Conservation (phyloP, 1,284 basidiomycete species). For the Mycena citricolor region DNA sequence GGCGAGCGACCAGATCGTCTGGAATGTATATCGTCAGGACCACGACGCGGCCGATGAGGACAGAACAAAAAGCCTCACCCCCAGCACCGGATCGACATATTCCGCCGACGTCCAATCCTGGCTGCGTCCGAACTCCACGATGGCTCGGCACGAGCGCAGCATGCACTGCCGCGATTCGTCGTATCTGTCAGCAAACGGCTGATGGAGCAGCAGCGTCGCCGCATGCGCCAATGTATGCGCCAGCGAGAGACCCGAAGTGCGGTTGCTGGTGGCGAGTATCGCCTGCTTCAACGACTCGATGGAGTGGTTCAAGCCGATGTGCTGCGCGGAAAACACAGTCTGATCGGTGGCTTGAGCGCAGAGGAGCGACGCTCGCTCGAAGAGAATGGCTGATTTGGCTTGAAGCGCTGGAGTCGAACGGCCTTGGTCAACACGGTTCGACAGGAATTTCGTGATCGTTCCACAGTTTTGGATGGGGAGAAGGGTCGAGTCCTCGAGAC, state of each 20-base stretch:
- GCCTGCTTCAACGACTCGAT: conserved; percentile 14
- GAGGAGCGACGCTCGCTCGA: conserved; percentile 24
- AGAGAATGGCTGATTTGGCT: conserved; percentile 28
- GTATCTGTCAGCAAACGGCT: conserved; percentile 12
- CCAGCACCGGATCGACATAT: conserved; percentile 26
- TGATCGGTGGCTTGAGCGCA: conserved; percentile 15
- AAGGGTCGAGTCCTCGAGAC: not conserved
- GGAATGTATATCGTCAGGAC: too few species aligned
- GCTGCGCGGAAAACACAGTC: conserved; percentile 4
- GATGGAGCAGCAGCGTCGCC: conserved; percentile 24
- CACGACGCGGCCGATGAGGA: too few species aligned
- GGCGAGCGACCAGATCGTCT: too few species aligned
- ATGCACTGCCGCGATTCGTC: conserved; percentile 9
- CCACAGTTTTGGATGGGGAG: conserved; percentile 8
- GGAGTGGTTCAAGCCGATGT: conserved; percentile 15
- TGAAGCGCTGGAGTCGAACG: conserved; percentile 24
- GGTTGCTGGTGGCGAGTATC: not conserved
- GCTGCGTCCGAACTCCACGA: conserved; percentile 13
- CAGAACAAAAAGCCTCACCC: conserved; percentile 20
- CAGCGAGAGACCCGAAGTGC: conserved; percentile 10
- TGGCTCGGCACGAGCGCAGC: conserved; percentile 8
- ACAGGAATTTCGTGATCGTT: conserved; percentile 27
- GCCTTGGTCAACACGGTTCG: conserved; percentile 18
- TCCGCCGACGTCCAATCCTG: conserved; percentile 17
- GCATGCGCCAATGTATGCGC: conserved; percentile 19